These are phyloP conservation scores for Aspergillus fumigatus DNA, from an alignment of 2,329 filamentous ascomycete species.

Conservation along the genomic window DNA sequence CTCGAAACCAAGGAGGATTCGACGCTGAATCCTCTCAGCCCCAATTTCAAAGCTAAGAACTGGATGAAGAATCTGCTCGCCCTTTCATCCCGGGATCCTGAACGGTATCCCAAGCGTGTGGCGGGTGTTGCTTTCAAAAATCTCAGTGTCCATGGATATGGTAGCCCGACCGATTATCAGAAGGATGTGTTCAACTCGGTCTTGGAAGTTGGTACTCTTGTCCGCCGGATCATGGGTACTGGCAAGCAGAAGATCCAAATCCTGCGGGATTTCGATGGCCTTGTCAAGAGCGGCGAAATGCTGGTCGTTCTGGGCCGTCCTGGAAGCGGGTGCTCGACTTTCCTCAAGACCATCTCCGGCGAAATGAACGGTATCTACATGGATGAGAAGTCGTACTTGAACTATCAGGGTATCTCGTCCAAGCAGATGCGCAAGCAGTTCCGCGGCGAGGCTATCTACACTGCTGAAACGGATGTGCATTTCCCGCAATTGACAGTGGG, in stretches of 20 bases:
- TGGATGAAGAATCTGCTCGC: slow-evolving; percentile 47
- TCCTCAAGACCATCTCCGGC: slow-evolving; percentile 78
- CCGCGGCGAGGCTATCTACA: slow-evolving; percentile 82
- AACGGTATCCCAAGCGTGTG: slow-evolving; percentile 50
- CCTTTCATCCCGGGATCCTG: slow-evolving; percentile 48
- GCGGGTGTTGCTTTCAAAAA: slow-evolving; percentile 64
- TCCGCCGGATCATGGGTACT: slow-evolving; percentile 29
- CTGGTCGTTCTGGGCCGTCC: slow-evolving; percentile 52
- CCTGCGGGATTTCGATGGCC: slow-evolving; percentile 59
- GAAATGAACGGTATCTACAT: slow-evolving; percentile 78
- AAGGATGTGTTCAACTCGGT: slow-evolving; percentile 38
- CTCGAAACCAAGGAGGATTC: slow-evolving; percentile 29
- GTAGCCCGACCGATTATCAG: slow-evolving; percentile 65
- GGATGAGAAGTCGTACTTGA: slow-evolving; percentile 66
- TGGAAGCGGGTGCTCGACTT: slow-evolving; percentile 66
- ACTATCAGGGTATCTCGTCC: slow-evolving; percentile 61
- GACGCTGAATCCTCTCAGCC: slow-evolving; percentile 42
- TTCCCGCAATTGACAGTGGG: slow-evolving; percentile 75
- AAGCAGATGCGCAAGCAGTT: slow-evolving; percentile 68
- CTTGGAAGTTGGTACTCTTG: slow-evolving; percentile 31
- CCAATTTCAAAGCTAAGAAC: slow-evolving; percentile 42
- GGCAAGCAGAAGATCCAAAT: slow-evolving; percentile 54
- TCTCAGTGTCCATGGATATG: slow-evolving; percentile 65
- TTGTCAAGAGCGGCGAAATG: slow-evolving; percentile 56
- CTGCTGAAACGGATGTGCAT: slow-evolving; percentile 77